Conservation (phyloP, 257 asterid genomes). For the Lycium barbarum region DNA sequence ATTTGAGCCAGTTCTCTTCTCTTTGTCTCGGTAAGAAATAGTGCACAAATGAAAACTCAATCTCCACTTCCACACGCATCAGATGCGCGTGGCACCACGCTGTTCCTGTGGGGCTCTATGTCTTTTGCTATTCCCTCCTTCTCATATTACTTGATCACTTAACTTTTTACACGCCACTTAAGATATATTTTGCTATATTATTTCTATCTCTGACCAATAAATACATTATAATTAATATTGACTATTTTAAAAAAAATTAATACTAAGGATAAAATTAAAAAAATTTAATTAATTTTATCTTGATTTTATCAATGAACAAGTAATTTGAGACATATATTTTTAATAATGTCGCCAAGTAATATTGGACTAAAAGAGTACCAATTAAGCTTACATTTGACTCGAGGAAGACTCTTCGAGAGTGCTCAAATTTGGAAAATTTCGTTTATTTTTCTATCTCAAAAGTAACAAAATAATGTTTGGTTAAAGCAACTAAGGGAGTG, state of each 20-base stretch:
- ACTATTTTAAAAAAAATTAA: too few relatives aligned
- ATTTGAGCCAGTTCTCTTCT: constrained; percentile 7
- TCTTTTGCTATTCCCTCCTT: not conserved
- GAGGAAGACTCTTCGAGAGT: not conserved
- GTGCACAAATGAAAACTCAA: not conserved
- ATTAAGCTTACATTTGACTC: not conserved
- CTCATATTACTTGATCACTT: too few relatives aligned
- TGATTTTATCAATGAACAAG: too few relatives aligned
- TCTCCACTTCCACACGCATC: not conserved
- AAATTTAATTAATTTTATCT: too few relatives aligned
- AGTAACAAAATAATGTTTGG: not conserved
- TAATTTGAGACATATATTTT: too few relatives aligned
- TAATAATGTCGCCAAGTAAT: too few relatives aligned
- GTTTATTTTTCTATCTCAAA: not conserved
- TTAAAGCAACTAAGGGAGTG: not conserved
- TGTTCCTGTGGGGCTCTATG: not conserved
- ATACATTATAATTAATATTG: too few relatives aligned
- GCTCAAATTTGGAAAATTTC: not conserved
- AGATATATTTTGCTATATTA: too few relatives aligned
- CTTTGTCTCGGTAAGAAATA: constrained; percentile 18
- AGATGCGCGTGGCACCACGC: not conserved
- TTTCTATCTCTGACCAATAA: too few relatives aligned
- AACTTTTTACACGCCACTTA: too few relatives aligned
- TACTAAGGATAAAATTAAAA: too few relatives aligned
- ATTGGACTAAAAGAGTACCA: not conserved